Conservation (phyloP, 2,329 filamentous ascomycete genomes). For the Orbilia ellipsospora region DNA sequence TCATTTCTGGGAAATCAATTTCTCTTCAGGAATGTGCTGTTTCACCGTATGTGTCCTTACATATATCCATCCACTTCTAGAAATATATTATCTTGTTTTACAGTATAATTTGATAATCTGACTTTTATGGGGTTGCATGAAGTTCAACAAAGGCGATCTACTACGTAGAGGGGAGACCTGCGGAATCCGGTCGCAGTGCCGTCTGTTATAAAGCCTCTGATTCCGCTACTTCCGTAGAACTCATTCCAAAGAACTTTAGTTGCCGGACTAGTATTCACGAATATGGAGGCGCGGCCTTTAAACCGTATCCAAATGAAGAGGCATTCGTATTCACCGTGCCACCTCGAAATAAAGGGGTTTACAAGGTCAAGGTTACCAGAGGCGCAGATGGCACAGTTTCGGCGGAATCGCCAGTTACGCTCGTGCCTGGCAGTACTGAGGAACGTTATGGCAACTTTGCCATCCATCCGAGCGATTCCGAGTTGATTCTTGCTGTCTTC, state of each 20-base stretch:
- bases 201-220: constrained; percentile 19
- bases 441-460: constrained; percentile 39
- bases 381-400: constrained; percentile 13
- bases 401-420: background rate
- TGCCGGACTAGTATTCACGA: constrained; percentile 65
- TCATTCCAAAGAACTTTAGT: constrained; percentile 53
- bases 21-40: constrained; percentile 60
- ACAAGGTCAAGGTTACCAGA: constrained; percentile 20
- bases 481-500: constrained; percentile 67
- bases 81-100: background rate
- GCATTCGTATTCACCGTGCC: constrained; percentile 33
- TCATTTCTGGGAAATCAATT: constrained; percentile 61
- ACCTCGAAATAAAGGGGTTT: constrained; percentile 16
- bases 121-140: background rate
- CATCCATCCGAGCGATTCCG: constrained; percentile 35
- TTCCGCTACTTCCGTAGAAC: constrained; percentile 23
- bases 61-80: background rate
- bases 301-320: constrained; percentile 43
- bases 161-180: constrained; percentile 48
- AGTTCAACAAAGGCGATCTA: constrained; percentile 35
- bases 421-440: constrained; percentile 13
- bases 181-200: constrained; percentile 48
- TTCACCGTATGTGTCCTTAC: constrained; percentile 56
- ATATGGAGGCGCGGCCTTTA: constrained; percentile 67
- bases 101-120: background rate